Percentiles rank a stretch among this genome's conserved stretches.
Evolutionary conservation across 495 filamentous ascomycete species (phyloP).

Genomic region (Beverwykella pulmonaria): DNA sequence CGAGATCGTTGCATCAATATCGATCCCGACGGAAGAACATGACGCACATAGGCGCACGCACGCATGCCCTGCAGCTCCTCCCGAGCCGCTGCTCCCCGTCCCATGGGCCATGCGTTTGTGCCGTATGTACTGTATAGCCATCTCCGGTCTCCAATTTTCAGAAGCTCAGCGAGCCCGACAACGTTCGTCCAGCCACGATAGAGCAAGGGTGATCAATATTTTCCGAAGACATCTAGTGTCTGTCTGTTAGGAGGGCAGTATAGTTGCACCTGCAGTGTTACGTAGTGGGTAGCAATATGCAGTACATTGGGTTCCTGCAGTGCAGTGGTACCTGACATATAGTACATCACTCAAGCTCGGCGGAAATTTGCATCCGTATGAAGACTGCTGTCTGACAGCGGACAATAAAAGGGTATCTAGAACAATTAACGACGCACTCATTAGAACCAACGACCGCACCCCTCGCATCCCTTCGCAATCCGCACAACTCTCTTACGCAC

Average conservation of each 20-base stretch:
- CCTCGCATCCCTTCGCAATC: neutral
- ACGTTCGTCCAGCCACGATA: no score
- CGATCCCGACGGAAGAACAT: neutral
- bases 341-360: no score
- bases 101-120: constrained; percentile 13
- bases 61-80: constrained; percentile 4
- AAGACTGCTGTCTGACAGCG: neutral
- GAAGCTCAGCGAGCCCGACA: no score
- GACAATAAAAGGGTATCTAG: constrained; percentile 20
- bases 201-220: no score
- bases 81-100: constrained; percentile 13
- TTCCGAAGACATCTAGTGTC: no score
- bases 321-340: no score
- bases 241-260: no score
- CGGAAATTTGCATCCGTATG: neutral
- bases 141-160: neutral
- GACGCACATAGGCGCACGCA: neutral
- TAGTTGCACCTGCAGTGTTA: no score
- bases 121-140: no score
- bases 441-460: neutral
- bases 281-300: no score
- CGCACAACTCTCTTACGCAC: neutral
- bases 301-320: no score
- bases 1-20: neutral
- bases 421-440: neutral